phyloP scores from a whole-genome alignment of 2,329 filamentous ascomycete species.

The Teratosphaeria pseudoeucalypti region DNA sequence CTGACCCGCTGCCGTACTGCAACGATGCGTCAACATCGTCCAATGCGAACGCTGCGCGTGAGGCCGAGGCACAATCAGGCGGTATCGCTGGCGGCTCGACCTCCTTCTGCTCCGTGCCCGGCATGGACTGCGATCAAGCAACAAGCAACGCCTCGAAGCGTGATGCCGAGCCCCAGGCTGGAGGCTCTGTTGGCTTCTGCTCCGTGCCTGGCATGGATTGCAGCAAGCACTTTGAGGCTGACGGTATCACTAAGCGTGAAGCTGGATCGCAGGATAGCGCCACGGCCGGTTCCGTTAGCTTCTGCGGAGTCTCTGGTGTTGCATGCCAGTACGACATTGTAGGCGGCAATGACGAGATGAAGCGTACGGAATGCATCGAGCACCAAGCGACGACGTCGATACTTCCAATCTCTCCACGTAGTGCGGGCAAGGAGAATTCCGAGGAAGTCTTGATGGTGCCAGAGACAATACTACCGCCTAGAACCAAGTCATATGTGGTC shows the following conservation, averaged over 20 bases:
- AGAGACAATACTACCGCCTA: not conserved
- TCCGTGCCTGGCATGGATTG: not conserved
- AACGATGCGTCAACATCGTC: not conserved
- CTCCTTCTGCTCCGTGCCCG: not conserved
- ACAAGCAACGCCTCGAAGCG: not conserved
- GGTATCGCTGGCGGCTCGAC: not conserved
- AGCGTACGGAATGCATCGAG: not conserved
- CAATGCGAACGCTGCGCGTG: not conserved
- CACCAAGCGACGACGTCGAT: not conserved
- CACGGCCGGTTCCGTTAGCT: not conserved
- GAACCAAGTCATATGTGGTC: not conserved
- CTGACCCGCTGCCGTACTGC: not conserved
- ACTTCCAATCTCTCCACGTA: not conserved
- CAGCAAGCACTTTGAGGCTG: not conserved
- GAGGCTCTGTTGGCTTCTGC: not conserved
- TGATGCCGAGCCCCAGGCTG: not conserved
- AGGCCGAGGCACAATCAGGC: not conserved
- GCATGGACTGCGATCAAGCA: not conserved
- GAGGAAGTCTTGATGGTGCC: not conserved
- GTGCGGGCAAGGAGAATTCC: not conserved
- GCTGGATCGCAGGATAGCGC: not conserved
- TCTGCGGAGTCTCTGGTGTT: not conserved
- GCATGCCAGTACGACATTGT: not conserved
- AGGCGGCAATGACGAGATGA: not conserved
- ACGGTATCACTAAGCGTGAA: not conserved